These are phyloP conservation scores for Diplogelasinospora grovesii DNA, from an alignment of 495 filamentous ascomycete genomes.

Conservation along the genomic window DNA sequence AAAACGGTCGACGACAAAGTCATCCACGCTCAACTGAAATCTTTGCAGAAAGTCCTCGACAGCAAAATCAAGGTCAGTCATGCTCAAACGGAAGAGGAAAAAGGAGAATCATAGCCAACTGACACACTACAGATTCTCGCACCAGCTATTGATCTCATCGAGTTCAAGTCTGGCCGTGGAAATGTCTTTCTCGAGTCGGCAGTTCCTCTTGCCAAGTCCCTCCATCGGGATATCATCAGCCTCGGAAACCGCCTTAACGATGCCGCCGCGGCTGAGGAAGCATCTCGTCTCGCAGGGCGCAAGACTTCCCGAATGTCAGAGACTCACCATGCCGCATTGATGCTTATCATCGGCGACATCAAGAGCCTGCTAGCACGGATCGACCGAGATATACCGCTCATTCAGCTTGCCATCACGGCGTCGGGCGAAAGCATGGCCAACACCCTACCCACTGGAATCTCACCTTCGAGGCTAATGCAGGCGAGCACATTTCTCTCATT, in stretches of 20 bases:
- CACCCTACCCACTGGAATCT: constrained; percentile 71
- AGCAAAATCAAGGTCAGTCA: constrained; percentile 74
- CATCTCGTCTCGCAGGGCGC: constrained; percentile 43
- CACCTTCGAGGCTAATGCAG: constrained; percentile 85
- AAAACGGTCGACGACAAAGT: constrained; percentile 62
- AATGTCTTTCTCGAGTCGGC: constrained; percentile 91
- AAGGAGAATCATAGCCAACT: too few relatives aligned
- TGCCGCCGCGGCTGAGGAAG: constrained; percentile 63
- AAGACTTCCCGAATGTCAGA: constrained; percentile 21
- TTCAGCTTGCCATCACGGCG: constrained; percentile 92
- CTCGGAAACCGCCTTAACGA: constrained; percentile 70
- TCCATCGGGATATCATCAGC: constrained; percentile 82
- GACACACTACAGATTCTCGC: constrained; percentile 61
- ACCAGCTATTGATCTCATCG: constrained; percentile 89
- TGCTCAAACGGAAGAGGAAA: too few relatives aligned
- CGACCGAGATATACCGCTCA: constrained; percentile 87
- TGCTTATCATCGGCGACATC: constrained; percentile 67
- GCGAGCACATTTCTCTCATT: constrained; percentile 88
- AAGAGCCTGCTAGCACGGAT: constrained; percentile 69
- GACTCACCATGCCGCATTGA: constrained; percentile 51
- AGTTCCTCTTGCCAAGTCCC: constrained; percentile 72
- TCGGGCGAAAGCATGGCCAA: constrained; percentile 84
- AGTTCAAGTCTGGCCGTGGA: constrained; percentile 90
- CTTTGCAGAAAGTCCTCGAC: constrained; percentile 67
- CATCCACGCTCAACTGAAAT: constrained; percentile 57